phyloP scores from a whole-genome alignment of 306 rosid genomes.

The Trifolium repens region DNA sequence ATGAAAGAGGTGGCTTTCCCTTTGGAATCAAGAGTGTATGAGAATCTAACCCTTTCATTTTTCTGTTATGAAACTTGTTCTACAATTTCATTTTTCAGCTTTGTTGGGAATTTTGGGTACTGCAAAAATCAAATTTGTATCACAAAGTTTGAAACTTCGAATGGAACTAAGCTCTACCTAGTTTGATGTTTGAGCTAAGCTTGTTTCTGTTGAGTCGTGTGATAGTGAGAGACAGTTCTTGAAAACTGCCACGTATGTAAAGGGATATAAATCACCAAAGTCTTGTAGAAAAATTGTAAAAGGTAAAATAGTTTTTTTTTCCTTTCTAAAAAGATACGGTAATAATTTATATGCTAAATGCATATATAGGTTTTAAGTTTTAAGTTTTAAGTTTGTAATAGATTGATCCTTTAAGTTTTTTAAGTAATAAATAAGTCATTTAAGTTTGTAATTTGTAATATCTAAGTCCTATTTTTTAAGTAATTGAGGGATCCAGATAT shows the following conservation, averaged over 20 bases:
- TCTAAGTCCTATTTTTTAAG: no score
- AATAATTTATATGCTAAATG: no score
- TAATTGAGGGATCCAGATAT: no score
- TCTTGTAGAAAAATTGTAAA: neutral
- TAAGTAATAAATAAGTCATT: no score
- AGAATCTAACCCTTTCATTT: conserved; percentile 69
- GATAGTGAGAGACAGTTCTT: conserved; percentile 29
- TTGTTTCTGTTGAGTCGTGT: conserved; percentile 14
- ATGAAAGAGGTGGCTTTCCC: conserved; percentile 68
- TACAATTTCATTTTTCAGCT: conserved; percentile 53
- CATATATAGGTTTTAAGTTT: no score
- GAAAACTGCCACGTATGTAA: conserved; percentile 59
- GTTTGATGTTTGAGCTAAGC: conserved; percentile 6
- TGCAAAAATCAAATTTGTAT: neutral
- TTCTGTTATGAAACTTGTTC: conserved; percentile 29
- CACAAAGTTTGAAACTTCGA: conserved; percentile 16
- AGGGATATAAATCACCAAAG: conserved; percentile 21
- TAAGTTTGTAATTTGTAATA: no score
- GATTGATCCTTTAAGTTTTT: no score
- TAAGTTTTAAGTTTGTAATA: no score
- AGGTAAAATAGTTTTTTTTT: neutral
- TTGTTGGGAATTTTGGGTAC: conserved; percentile 38
- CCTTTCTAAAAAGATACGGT: no score
- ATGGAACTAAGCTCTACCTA: conserved; percentile 13
- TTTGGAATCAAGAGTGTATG: conserved; percentile 62